phyloP scores from a whole-genome alignment of 176 grass and related monocot species.

The Oryza coarctata region DNA sequence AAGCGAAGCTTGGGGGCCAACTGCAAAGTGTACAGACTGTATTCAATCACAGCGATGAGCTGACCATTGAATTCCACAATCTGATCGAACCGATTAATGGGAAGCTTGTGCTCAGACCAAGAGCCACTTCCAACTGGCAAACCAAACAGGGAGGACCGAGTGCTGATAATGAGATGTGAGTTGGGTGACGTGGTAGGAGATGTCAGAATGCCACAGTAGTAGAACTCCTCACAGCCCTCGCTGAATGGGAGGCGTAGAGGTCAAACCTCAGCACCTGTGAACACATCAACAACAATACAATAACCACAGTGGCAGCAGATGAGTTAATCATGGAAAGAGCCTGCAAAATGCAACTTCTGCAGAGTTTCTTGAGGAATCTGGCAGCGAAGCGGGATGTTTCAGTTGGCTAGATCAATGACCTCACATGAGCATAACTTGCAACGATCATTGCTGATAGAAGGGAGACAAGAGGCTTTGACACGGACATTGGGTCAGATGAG shows the following conservation, averaged over 20 bases:
- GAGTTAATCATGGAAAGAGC: constrained; percentile 44
- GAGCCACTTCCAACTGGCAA: constrained; percentile 30
- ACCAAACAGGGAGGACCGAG: constrained; percentile 8
- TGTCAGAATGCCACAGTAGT: constrained; percentile 37
- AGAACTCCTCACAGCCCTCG: neutral
- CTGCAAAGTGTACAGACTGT: constrained; percentile 33
- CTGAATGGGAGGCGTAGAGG: constrained; percentile 31
- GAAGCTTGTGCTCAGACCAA: constrained; percentile 15
- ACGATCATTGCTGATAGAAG: neutral
- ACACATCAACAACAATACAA: constrained; percentile 42
- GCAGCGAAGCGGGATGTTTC: neutral
- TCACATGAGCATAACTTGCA: constrained; percentile 1
- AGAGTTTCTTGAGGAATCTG: constrained; percentile 1
- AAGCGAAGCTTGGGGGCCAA: constrained; percentile 25
- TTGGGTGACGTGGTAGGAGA: constrained; percentile 39
- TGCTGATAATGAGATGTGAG: constrained; percentile 40
- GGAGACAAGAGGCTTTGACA: neutral
- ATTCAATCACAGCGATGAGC: constrained; percentile 29
- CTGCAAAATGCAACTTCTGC: neutral
- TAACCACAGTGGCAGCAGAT: neutral
- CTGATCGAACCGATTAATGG: neutral
- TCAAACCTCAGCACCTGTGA: constrained; percentile 39
- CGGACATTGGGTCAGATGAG: constrained; percentile 21
- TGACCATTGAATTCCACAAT: constrained; percentile 45
- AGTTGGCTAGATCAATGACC: constrained; percentile 25